Base-by-base conservation (phyloP, 192 early-diverging fungal species). In the Coemansia sp. region DNA sequence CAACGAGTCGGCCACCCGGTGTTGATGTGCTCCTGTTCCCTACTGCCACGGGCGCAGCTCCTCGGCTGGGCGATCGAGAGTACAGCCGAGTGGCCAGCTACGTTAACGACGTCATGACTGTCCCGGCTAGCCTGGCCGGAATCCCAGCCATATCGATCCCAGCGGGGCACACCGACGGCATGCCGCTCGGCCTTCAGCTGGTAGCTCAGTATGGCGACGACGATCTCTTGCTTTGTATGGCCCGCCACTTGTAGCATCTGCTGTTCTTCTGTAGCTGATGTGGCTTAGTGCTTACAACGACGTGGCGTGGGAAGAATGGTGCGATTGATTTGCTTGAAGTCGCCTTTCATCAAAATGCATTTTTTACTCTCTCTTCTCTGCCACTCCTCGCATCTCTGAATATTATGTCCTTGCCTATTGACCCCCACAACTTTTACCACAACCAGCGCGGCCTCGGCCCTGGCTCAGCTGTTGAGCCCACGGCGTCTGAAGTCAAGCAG, bases 101-200 rank as follows among this genome's bases (percentile, higher is more conserved):
- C 61, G 77, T 92, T 38, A 90, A 92, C 67, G 95, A 97, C 82
- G 88, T 94, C 14, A 86, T 95, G 84, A 96, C 94, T 6, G 88
- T 96, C 1, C 91, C 95, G 14, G 90, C 91, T 5, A 93, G 88
- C 60, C 76, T 97, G 62, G 94, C 93, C 0, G 95, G 95, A 34
- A 70, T 90, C 13, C 91, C 91, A 18, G 88, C 91, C 0, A 84
- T 93, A 20, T 86, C 87, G 23, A 79, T 93, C 0, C 90, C 90
- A 18, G 80, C 76, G 69, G 84, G 81, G 1, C 59, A 23, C 11
- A 43, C 71, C 5, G 76, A 81, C 28, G 85, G 85, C 6, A 76
- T 88, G 63, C 92, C 93, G 9, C 74, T 94, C 65, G 94, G 93
- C 1, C 68, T 98, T 40, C 95, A 98, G 70, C 71, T 98, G n/a